phyloP scores from a whole-genome alignment of 352 stramenopile species.

The Phytophthora hybrid region DNA sequence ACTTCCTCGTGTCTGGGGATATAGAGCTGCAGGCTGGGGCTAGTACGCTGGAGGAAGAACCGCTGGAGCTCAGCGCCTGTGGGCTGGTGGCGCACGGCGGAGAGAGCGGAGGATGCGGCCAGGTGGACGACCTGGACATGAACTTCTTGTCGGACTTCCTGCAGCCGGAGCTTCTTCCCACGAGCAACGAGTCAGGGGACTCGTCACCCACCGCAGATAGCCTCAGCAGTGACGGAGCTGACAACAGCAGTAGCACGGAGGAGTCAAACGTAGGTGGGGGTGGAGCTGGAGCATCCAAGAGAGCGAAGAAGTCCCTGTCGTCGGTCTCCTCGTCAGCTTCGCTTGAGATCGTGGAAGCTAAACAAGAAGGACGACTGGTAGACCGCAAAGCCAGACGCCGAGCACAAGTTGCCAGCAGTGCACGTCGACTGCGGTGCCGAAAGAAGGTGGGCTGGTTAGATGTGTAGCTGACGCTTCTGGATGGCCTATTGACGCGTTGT shows the following conservation, averaged over 20 bases:
- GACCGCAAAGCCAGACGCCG: constrained; percentile 52
- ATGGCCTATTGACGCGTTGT: not conserved
- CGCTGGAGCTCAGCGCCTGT: constrained; percentile 21
- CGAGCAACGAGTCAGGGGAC: constrained; percentile 1
- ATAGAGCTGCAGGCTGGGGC: constrained; percentile 22
- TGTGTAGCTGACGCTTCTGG: not conserved
- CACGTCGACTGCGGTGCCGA: constrained; percentile 53
- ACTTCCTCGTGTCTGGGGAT: constrained; percentile 27
- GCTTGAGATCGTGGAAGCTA: constrained; percentile 13
- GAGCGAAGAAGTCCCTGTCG: constrained; percentile 17
- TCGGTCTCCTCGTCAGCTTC: constrained; percentile 1
- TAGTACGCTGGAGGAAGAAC: constrained; percentile 6
- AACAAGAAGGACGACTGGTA: constrained; percentile 10
- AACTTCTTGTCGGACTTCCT: constrained; percentile 41
- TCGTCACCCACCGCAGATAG: constrained; percentile 10
- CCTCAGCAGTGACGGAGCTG: constrained; percentile 11
- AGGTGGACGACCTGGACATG: constrained; percentile 37
- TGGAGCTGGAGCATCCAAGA: constrained; percentile 8
- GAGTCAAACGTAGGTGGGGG: not conserved
- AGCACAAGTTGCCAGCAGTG: constrained; percentile 58
- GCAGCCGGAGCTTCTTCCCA: constrained; percentile 5
- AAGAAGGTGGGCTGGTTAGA: constrained; percentile 44
- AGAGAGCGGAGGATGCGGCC: not conserved
- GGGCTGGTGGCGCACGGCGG: not conserved
- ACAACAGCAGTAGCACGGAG: constrained; percentile 13